Evolutionary conservation across 78 protist genomes (phyloP).

Genomic region (Guillardia theta): DNA sequence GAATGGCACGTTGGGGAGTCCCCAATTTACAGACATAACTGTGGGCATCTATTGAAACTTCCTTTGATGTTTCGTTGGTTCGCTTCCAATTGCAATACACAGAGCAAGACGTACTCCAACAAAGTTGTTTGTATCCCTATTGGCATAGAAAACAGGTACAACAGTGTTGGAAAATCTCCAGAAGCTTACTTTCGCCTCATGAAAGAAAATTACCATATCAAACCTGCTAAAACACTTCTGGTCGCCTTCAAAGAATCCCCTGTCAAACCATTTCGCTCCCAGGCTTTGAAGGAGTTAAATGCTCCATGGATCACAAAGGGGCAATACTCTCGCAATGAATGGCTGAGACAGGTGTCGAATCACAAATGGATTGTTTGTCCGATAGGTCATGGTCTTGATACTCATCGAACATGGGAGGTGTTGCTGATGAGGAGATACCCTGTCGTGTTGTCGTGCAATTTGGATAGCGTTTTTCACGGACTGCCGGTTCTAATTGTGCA

Average conservation of each 20-base stretch:
- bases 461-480: neutral
- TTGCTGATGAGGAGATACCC: neutral
- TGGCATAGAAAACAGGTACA: slow-evolving; percentile 47
- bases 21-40: neutral
- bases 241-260: neutral
- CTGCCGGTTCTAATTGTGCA: slow-evolving; percentile 17
- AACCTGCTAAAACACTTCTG: neutral
- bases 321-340: neutral
- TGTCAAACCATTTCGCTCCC: neutral
- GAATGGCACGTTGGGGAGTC: neutral
- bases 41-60: neutral
- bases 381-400: slow-evolving; percentile 44
- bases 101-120: neutral
- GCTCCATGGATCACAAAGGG: neutral
- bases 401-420: slow-evolving; percentile 55
- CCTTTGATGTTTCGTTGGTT: neutral
- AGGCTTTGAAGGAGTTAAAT: neutral
- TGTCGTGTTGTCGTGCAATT: neutral
- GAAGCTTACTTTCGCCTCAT: neutral
- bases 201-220: neutral
- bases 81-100: neutral
- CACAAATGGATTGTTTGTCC: slow-evolving; percentile 20
- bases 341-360: neutral
- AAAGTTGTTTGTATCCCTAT: slow-evolving; percentile 36
- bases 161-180: neutral